Conservation (phyloP, 176 grass and related monocot species). For the Lolium perenne region DNA sequence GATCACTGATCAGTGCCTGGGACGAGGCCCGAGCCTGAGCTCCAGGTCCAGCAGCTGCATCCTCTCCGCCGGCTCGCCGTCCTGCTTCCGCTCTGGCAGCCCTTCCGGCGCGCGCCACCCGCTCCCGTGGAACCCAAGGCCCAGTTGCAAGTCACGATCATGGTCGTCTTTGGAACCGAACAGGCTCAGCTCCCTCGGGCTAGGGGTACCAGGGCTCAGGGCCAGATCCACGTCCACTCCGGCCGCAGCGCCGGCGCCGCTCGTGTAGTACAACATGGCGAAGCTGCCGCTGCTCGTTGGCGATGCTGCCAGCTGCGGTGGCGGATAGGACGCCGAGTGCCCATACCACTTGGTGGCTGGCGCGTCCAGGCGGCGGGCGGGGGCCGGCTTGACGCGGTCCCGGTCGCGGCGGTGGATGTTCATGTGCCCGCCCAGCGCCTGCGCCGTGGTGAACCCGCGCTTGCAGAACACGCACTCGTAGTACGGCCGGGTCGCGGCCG, state of each 20-base stretch:
- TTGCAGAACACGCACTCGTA: slow-evolving; percentile 81
- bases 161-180: slow-evolving; percentile 23
- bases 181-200: slow-evolving; percentile 51
- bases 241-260: background rate
- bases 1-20: slow-evolving; percentile 31
- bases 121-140: slow-evolving; percentile 18
- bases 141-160: slow-evolving; percentile 25
- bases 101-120: background rate
- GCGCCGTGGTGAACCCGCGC: slow-evolving; percentile 72
- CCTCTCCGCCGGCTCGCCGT: slow-evolving; percentile 44
- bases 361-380: background rate
- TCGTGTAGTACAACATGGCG: slow-evolving; percentile 15
- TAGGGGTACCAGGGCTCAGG: slow-evolving; percentile 36
- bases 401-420: slow-evolving; percentile 71
- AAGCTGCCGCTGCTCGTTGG: slow-evolving; percentile 10
- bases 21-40: slow-evolving; percentile 52
- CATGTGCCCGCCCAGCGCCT: slow-evolving; percentile 79
- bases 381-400: slow-evolving; percentile 44
- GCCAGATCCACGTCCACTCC: slow-evolving; percentile 4
- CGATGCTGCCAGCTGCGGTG: background rate
- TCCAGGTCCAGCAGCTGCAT: slow-evolving; percentile 42
- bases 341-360: slow-evolving; percentile 12
- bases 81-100: background rate
- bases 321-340: background rate
- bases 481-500: slow-evolving; percentile 36